phyloP scores from a whole-genome alignment of 1,284 basidiomycete species.

The Malassezia furfur region DNA sequence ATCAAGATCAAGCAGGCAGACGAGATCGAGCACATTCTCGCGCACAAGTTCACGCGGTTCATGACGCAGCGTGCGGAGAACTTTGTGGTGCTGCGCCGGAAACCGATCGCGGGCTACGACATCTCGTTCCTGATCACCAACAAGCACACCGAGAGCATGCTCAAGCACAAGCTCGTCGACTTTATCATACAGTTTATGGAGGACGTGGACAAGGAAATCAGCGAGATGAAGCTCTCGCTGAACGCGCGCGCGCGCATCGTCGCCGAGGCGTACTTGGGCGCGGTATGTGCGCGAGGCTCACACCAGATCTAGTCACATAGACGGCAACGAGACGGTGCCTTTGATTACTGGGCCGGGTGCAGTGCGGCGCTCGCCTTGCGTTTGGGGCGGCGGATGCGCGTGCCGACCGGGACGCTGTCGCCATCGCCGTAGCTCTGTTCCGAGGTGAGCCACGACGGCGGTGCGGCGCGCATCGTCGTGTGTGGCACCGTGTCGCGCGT shows the following conservation, averaged over 20 bases:
- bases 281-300: conserved; percentile 22
- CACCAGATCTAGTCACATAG: background rate
- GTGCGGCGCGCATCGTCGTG: background rate
- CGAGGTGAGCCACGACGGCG: conserved; percentile 1
- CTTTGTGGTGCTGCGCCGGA: conserved; percentile 88
- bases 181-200: conserved; percentile 99
- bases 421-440: conserved; percentile 13
- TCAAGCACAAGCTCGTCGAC: conserved; percentile 98
- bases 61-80: conserved; percentile 97
- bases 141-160: conserved; percentile 88
- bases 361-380: background rate
- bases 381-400: background rate
- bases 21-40: conserved; percentile 93
- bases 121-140: conserved; percentile 99
- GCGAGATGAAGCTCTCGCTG: conserved; percentile 61
- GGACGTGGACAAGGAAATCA: conserved; percentile 86
- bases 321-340: background rate
- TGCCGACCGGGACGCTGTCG: conserved; percentile 1
- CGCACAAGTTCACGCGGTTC: conserved; percentile 97
- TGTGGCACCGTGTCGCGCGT: conserved; percentile 9
- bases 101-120: conserved; percentile 81
- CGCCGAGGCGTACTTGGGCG: conserved; percentile 58
- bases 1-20: conserved; percentile 99
- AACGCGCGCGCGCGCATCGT: conserved; percentile 95
- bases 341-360: background rate